Percentiles rank a stretch among this genome's conserved stretches.
phyloP scores from a whole-genome alignment of 2,329 filamentous ascomycete genomes.

The Aspergillus tanneri region DNA sequence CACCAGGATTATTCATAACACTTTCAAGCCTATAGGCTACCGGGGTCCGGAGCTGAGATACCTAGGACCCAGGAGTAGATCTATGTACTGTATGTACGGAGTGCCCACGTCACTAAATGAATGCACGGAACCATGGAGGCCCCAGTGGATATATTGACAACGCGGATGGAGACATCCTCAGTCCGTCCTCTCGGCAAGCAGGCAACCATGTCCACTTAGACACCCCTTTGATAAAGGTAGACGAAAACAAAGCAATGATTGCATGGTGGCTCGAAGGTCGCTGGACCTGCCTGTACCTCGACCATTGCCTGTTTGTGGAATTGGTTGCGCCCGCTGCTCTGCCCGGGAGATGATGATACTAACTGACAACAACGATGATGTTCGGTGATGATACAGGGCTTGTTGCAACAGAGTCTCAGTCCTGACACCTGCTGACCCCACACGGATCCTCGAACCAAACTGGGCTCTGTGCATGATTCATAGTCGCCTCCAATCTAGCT shows the following conservation, averaged over 20 bases:
- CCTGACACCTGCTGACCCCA: conserved; percentile 20
- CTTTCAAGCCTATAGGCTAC: neutral
- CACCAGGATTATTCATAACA: neutral
- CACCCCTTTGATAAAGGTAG: conserved; percentile 2
- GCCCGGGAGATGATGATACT: neutral
- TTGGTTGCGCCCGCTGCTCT: neutral
- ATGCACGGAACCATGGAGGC: no score
- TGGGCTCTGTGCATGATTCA: conserved; percentile 15
- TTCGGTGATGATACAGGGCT: neutral
- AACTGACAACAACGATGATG: no score
- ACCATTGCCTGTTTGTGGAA: conserved; percentile 12
- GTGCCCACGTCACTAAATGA: neutral
- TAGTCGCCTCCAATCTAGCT: conserved; percentile 11
- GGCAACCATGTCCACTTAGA: neutral
- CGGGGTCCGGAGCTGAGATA: conserved; percentile 10
- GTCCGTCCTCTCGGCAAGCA: neutral
- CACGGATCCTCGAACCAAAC: conserved; percentile 10
- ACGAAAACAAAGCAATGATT: conserved; percentile 10
- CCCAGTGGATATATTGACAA: neutral
- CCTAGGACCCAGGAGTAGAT: neutral
- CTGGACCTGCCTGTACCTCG: conserved; percentile 10
- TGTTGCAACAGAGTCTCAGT: conserved; percentile 11
- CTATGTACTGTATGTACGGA: conserved; percentile 1
- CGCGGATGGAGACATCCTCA: neutral
- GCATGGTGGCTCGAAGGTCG: conserved; percentile 6